phyloP scores from a whole-genome alignment of 352 stramenopile genomes.

The Aphanomyces euteiches region DNA sequence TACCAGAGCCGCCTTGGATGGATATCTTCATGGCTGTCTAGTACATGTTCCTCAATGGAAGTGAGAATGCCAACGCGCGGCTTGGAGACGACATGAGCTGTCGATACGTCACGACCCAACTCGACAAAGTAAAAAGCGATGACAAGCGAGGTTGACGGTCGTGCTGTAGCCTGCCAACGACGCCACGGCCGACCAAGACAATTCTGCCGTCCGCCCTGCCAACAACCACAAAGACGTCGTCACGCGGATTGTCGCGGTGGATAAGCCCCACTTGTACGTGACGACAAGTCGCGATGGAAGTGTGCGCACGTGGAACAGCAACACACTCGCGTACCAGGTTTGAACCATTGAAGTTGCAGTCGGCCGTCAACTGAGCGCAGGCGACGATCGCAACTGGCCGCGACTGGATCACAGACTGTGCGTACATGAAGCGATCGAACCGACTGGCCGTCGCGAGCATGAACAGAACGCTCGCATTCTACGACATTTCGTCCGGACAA shows the following conservation, averaged over 20 bases:
- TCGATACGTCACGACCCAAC: slow-evolving; percentile 59
- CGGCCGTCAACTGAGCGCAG: not conserved
- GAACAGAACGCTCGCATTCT: slow-evolving; percentile 76
- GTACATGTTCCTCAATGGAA: slow-evolving; percentile 83
- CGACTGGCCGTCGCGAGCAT: slow-evolving; percentile 72
- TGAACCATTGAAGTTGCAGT: not conserved
- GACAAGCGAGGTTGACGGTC: not conserved
- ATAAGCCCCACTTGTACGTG: slow-evolving; percentile 66
- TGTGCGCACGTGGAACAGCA: slow-evolving; percentile 67
- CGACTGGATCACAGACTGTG: slow-evolving; percentile 77
- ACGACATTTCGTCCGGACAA: slow-evolving; percentile 66
- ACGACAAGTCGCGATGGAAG: slow-evolving; percentile 73
- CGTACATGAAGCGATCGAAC: slow-evolving; percentile 77
- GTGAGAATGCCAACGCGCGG: slow-evolving; percentile 54
- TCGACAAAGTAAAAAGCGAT: slow-evolving; percentile 30
- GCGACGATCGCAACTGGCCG: slow-evolving; percentile 56
- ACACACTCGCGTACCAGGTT: slow-evolving; percentile 56
- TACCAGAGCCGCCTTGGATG: slow-evolving; percentile 31
- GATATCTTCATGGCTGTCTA: slow-evolving; percentile 32
- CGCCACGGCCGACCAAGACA: slow-evolving; percentile 10
- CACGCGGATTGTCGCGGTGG: slow-evolving; percentile 59
- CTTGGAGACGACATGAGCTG: slow-evolving; percentile 59
- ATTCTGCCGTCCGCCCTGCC: slow-evolving; percentile 32
- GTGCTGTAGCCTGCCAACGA: not conserved
- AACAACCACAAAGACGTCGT: slow-evolving; percentile 72